Conservation (phyloP, 2,329 filamentous ascomycete genomes). For the Atkinsonella texensis region DNA sequence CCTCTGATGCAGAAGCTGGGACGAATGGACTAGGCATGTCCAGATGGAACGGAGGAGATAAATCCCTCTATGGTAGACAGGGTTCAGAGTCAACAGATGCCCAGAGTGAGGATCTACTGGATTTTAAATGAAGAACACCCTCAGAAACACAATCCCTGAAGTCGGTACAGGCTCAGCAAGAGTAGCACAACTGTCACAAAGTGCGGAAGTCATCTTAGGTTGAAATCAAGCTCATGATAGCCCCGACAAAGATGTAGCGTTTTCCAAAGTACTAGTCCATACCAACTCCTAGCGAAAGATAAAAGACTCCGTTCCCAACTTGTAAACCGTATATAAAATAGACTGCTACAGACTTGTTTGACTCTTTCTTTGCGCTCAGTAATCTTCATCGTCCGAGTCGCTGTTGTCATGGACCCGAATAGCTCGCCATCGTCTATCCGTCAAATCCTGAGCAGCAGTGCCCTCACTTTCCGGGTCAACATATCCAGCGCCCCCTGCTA, state of each 20-base stretch:
- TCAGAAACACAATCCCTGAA: background rate
- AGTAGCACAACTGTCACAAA: too few species aligned
- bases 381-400: slow-evolving; percentile 59
- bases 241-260: too few species aligned
- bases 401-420: slow-evolving; percentile 63
- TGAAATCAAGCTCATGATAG: too few species aligned
- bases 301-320: background rate
- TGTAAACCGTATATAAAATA: background rate
- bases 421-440: slow-evolving; percentile 64
- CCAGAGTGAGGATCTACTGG: slow-evolving; percentile 1
- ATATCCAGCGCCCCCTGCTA: slow-evolving; percentile 79
- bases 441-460: slow-evolving; percentile 80
- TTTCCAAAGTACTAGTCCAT: too few species aligned
- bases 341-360: background rate
- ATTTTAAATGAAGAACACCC: background rate
- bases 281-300: background rate
- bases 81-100: background rate
- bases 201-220: too few species aligned
- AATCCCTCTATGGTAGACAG: background rate
- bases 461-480: slow-evolving; percentile 78
- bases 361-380: slow-evolving; percentile 9
- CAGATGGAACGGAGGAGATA: background rate
- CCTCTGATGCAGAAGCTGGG: background rate
- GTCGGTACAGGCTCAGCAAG: too few species aligned
- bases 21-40: background rate